These are phyloP conservation scores for Papiliotrema nemorosa DNA, from an alignment of 1,284 basidiomycete species.

Conservation along the genomic window DNA sequence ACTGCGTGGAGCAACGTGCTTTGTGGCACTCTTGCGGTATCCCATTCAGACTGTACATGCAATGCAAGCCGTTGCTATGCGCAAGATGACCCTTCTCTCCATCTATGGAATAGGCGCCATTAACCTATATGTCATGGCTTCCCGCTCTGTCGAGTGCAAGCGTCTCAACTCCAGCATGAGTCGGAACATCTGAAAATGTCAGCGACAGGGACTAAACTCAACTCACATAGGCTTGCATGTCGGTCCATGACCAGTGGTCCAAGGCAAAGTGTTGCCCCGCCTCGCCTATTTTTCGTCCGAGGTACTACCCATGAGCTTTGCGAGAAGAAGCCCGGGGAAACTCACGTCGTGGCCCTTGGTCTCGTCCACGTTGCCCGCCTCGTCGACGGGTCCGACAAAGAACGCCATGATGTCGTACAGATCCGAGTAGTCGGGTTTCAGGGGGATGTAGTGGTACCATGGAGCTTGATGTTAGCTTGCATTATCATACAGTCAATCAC, in stretches of 20 bases:
- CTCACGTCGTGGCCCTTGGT: constrained; percentile 44
- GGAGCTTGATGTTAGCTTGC: constrained; percentile 24
- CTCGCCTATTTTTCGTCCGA: constrained; percentile 52
- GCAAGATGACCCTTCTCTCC: too few species aligned
- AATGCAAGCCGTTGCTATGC: too few species aligned
- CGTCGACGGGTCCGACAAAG: constrained; percentile 48
- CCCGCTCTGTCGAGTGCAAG: constrained; percentile 40
- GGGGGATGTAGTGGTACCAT: constrained; percentile 52
- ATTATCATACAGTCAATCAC: neutral
- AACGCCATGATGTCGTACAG: constrained; percentile 53
- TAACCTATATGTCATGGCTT: constrained; percentile 15
- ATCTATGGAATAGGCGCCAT: neutral
- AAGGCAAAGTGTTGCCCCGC: constrained; percentile 51
- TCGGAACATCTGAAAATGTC: constrained; percentile 37
- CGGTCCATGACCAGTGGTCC: constrained; percentile 51
- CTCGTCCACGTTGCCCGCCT: constrained; percentile 39
- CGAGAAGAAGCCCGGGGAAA: neutral
- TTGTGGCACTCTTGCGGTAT: neutral
- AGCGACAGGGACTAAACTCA: neutral
- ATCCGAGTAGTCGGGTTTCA: constrained; percentile 52
- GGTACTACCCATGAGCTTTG: constrained; percentile 20
- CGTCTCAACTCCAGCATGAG: constrained; percentile 44
- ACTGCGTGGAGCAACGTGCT: neutral
- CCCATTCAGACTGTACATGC: too few species aligned
- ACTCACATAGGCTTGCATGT: constrained; percentile 53